Conservation (phyloP, 202 grass and related monocot species). For the Schoenoplectus triqueter region DNA sequence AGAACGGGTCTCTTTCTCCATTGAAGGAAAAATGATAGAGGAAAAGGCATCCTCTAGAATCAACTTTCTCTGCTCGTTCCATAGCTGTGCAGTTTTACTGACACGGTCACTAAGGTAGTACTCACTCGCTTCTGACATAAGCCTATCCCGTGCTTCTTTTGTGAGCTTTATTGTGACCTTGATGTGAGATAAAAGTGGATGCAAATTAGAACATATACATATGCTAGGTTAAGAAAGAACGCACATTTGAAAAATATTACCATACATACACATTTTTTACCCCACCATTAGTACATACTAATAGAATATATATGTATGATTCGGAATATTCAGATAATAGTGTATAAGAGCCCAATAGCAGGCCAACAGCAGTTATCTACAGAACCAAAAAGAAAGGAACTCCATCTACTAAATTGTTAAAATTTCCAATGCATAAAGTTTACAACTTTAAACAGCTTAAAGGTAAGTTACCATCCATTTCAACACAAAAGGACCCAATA, state of each 20-base stretch:
- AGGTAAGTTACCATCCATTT: neutral
- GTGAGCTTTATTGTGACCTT: constrained; percentile 67
- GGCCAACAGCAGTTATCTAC: constrained; percentile 4
- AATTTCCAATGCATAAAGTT: neutral
- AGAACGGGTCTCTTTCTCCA: constrained; percentile 84
- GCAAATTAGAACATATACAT: neutral
- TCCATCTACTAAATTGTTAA: neutral
- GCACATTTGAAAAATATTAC: neutral
- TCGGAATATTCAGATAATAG: neutral
- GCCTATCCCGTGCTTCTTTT: constrained; percentile 71
- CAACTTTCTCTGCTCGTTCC: constrained; percentile 95
- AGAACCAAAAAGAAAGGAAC: constrained; percentile 10
- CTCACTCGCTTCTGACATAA: constrained; percentile 78
- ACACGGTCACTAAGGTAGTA: constrained; percentile 95
- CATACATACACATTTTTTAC: neutral
- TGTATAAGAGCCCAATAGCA: neutral
- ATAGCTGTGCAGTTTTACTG: constrained; percentile 85
- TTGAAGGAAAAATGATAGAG: constrained; percentile 75
- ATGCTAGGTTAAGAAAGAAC: neutral
- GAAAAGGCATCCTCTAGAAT: constrained; percentile 95
- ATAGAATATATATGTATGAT: neutral
- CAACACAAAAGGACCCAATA: constrained; percentile 21
- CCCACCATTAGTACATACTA: neutral
- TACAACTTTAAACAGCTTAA: neutral
- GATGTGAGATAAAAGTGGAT: neutral